Evolutionary conservation across 1,139 yeast genomes (phyloP), one percentile per base, ranked within the genome.

Genomic region (Nematodospora anomalae): DNA sequence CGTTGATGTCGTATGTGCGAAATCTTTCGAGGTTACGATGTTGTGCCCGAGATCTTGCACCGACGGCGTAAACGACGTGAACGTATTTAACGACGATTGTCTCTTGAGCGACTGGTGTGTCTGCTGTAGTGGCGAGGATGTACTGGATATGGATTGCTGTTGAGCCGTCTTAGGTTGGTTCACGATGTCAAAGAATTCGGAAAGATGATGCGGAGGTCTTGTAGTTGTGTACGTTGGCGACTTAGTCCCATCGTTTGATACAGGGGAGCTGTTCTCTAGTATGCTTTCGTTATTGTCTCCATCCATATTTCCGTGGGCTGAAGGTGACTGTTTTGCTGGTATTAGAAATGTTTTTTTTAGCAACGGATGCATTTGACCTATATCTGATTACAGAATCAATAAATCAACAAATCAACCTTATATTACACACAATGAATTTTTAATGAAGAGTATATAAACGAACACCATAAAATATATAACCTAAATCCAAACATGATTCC

Each of bases 21-120:
- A 74, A 47, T 83, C 90, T 23, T 68, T 67, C 25, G 76, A 67
- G 1, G 87, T 79, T 9, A 83, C 67, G 12, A 83, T 60, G 28
- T 76, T 74, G 8, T 82, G 81, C 10, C 40, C 35, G 39, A 82
- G 61, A 47, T 81, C 87, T 35, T 75, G 51, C 4, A 74, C 73
- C 1, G 81, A 74, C 2, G 80, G 79, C 1, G 71, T 52, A 38
- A 70, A 64, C 3, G 76, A 70, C 0, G 72, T 55, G 61, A 67
- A 56, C 35, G 65, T 59, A 49, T 57, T 54, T 25, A 64, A 46
- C 3, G 68, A 61, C 3, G 69, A 64, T 33, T 58, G 62, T 30
- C 68, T 47, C 10, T 36, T 36, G 2, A 48, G 33, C 14, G 38
- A 38, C 22, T 36, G 37, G 14, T 13, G 32, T 15, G 6, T 14